Evolutionary conservation across 495 filamentous ascomycete genomes (phyloP).

Genomic region (Penicillium silybi): DNA sequence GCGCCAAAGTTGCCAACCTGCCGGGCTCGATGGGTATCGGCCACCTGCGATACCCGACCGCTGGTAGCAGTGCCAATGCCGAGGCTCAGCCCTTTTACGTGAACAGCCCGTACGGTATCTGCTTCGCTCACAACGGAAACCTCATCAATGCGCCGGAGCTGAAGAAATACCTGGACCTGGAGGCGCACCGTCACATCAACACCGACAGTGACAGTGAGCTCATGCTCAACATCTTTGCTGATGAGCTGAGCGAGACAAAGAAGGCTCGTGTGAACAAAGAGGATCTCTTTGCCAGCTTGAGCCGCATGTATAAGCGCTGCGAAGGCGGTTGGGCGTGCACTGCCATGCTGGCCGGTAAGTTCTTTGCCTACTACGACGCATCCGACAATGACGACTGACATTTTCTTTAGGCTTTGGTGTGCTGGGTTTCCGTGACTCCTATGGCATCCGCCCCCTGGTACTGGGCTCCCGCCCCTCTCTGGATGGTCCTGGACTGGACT

Average conservation of each 20-base stretch:
- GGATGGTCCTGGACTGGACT: constrained; percentile 70
- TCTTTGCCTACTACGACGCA: background rate
- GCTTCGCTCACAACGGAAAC: constrained; percentile 79
- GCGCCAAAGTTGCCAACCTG: constrained; percentile 69
- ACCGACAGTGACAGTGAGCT: constrained; percentile 93
- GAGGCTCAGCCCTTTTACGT: constrained; percentile 79
- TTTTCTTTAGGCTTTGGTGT: constrained; percentile 67
- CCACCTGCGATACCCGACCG: constrained; percentile 88
- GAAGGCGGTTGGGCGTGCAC: constrained; percentile 85
- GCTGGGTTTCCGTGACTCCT: constrained; percentile 81
- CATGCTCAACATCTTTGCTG: constrained; percentile 93
- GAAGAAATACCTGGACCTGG: constrained; percentile 73
- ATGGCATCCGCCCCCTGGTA: constrained; percentile 87
- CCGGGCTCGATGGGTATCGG: constrained; percentile 87
- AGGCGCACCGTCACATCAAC: constrained; percentile 94
- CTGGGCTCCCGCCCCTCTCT: constrained; percentile 71
- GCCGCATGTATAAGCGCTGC: constrained; percentile 71
- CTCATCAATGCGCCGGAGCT: constrained; percentile 88
- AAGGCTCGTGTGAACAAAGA: constrained; percentile 91
- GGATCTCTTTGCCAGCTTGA: constrained; percentile 78
- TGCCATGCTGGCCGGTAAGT: constrained; percentile 82
- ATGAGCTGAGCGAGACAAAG: constrained; percentile 90
- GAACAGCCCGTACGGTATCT: constrained; percentile 82
- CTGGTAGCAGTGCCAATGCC: constrained; percentile 69
- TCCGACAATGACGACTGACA: background rate